phyloP scores from a whole-genome alignment of 2,329 filamentous ascomycete species.

The Hypoxylon sp. region DNA sequence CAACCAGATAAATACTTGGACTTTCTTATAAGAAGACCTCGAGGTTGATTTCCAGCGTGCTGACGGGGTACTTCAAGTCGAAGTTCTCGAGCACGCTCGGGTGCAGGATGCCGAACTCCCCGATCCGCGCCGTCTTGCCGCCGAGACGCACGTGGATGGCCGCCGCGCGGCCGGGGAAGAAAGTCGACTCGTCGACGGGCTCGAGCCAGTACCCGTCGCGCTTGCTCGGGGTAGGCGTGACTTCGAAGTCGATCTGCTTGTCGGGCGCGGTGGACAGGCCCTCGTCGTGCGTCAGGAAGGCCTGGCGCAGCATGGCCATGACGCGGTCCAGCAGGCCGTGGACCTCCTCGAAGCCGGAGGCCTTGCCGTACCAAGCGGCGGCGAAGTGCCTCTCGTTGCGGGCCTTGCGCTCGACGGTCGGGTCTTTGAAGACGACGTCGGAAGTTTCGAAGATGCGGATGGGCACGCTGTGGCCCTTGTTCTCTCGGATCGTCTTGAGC shows the following conservation, averaged over 20 bases:
- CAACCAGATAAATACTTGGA: not conserved
- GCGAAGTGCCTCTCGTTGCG: slow-evolving; percentile 96
- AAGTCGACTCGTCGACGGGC: slow-evolving; percentile 90
- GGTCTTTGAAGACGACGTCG: slow-evolving; percentile 89
- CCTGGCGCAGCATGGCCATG: slow-evolving; percentile 89
- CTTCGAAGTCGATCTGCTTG: slow-evolving; percentile 65
- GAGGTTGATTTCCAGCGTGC: slow-evolving; percentile 92
- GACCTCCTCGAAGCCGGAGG: slow-evolving; percentile 92
- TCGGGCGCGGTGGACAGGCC: slow-evolving; percentile 62
- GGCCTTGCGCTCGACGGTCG: slow-evolving; percentile 82
- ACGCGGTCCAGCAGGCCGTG: slow-evolving; percentile 94
- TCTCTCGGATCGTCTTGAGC: slow-evolving; percentile 83
- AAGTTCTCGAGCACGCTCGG: slow-evolving; percentile 88
- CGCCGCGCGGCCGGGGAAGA: slow-evolving; percentile 90
- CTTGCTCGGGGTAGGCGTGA: slow-evolving; percentile 64
- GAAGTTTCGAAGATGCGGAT: slow-evolving; percentile 85
- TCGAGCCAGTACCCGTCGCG: slow-evolving; percentile 92
- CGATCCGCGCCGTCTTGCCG: slow-evolving; percentile 82
- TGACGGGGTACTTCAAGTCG: slow-evolving; percentile 77
- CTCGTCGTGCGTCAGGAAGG: slow-evolving; percentile 83
- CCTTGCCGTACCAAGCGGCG: slow-evolving; percentile 96
- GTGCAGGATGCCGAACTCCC: slow-evolving; percentile 93
- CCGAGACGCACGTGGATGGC: slow-evolving; percentile 81
- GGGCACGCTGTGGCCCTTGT: slow-evolving; percentile 79
- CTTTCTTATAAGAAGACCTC: slow-evolving; percentile 82